Conservation (phyloP, 139 green algal species). For the Closterium sp. region DNA sequence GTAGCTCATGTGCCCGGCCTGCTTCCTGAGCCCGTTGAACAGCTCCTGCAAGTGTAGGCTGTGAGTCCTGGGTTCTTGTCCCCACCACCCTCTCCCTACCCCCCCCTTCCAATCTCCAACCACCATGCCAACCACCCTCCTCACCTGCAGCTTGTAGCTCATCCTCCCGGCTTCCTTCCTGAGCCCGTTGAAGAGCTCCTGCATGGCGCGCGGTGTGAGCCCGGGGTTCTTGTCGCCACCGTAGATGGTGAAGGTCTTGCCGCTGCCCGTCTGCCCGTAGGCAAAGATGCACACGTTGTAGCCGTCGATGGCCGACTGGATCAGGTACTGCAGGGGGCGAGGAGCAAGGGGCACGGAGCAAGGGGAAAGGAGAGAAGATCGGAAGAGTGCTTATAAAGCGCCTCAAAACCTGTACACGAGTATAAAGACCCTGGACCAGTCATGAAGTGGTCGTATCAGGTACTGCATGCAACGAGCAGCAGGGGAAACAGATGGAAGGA, state of each 20-base stretch:
- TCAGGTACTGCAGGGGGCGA: constrained; percentile 74
- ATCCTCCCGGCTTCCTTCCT: constrained; percentile 73
- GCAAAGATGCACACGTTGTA: constrained; percentile 90
- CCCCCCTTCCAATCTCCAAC: background rate
- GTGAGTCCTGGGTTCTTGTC: constrained; percentile 73
- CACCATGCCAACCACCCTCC: background rate
- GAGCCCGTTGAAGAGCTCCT: constrained; percentile 82
- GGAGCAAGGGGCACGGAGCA: no score
- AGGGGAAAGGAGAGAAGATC: background rate
- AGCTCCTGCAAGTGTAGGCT: constrained; percentile 84
- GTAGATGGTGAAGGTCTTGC: constrained; percentile 71
- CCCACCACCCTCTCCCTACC: background rate
- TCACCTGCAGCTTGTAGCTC: constrained; percentile 74
- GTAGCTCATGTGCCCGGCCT: constrained; percentile 76
- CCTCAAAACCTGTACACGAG: no score
- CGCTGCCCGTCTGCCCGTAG: constrained; percentile 76
- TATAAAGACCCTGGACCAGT: no score
- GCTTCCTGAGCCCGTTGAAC: constrained; percentile 74
- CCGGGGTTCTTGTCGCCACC: constrained; percentile 60
- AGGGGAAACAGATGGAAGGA: no score
- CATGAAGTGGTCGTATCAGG: no score
- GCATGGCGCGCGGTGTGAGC: constrained; percentile 76
- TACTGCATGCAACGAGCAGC: no score
- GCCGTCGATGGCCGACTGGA: constrained; percentile 89
- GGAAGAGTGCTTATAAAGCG: no score